phyloP scores from a whole-genome alignment of 192 early-diverging fungal genomes.

The Coemansia sp. region DNA sequence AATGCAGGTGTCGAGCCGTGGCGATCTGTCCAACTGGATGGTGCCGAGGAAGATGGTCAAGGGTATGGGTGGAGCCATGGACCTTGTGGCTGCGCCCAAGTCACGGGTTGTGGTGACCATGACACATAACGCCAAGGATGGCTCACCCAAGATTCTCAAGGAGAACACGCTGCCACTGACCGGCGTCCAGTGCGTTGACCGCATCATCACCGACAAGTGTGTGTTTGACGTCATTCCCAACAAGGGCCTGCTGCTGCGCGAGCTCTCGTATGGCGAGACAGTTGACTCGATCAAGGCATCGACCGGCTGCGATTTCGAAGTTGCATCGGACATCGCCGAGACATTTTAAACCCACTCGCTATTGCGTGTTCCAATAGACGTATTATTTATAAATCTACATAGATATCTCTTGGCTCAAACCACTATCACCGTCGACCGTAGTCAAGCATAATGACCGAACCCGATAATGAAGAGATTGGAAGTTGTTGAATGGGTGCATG shows the following conservation, averaged over 20 bases:
- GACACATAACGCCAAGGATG: slow-evolving; percentile 60
- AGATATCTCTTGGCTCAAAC: too few species aligned
- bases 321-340: slow-evolving; percentile 49
- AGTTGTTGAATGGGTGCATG: too few species aligned
- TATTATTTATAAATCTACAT: too few species aligned
- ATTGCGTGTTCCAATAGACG: neutral
- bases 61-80: slow-evolving; percentile 82
- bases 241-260: slow-evolving; percentile 59
- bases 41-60: slow-evolving; percentile 83
- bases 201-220: slow-evolving; percentile 66
- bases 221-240: slow-evolving; percentile 63
- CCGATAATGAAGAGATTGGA: too few species aligned
- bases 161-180: slow-evolving; percentile 70
- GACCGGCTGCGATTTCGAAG: slow-evolving; percentile 62
- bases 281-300: slow-evolving; percentile 61
- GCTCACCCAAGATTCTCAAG: slow-evolving; percentile 69
- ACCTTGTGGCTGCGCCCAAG: slow-evolving; percentile 63
- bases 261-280: slow-evolving; percentile 58
- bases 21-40: slow-evolving; percentile 82
- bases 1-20: slow-evolving; percentile 70
- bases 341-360: slow-evolving; percentile 20
- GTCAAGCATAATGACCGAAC: too few species aligned
- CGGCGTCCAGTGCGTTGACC: slow-evolving; percentile 61
- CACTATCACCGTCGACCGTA: neutral
- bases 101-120: slow-evolving; percentile 77